phyloP scores from a whole-genome alignment of 495 filamentous ascomycete species.

The Aspergillus haitiensis region DNA sequence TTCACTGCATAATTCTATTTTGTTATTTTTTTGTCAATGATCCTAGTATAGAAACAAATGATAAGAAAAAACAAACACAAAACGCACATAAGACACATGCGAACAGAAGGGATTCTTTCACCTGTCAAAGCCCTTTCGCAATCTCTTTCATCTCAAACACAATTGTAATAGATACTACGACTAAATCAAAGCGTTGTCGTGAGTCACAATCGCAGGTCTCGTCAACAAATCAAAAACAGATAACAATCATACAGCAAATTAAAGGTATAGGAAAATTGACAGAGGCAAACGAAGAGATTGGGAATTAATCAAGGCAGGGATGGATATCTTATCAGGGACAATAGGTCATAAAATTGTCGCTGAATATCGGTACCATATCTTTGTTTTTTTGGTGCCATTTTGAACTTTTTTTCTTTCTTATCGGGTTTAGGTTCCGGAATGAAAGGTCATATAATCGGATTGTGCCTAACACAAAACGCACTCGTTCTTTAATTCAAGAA shows the following conservation, averaged over 20 bases:
- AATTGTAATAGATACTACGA: constrained; percentile 21
- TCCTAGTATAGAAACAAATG: constrained; percentile 15
- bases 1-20: background rate
- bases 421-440: too few species aligned
- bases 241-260: constrained; percentile 23
- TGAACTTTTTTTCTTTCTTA: background rate
- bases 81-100: constrained; percentile 26
- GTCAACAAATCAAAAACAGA: constrained; percentile 29
- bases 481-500: background rate
- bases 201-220: constrained; percentile 18
- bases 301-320: background rate
- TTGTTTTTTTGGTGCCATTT: background rate
- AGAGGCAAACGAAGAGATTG: constrained; percentile 15
- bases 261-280: constrained; percentile 22
- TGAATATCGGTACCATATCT: too few species aligned
- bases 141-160: constrained; percentile 5
- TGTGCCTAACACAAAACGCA: background rate
- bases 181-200: constrained; percentile 24
- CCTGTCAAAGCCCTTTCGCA: background rate
- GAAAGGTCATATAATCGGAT: too few species aligned
- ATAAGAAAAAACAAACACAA: constrained; percentile 8
- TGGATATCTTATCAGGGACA: background rate
- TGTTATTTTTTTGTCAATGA: constrained; percentile 7
- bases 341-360: background rate
- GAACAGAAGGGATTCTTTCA: constrained; percentile 20